Base-by-base conservation (phyloP, 441 rosid species). In the Arabidopsis lyrata region DNA sequence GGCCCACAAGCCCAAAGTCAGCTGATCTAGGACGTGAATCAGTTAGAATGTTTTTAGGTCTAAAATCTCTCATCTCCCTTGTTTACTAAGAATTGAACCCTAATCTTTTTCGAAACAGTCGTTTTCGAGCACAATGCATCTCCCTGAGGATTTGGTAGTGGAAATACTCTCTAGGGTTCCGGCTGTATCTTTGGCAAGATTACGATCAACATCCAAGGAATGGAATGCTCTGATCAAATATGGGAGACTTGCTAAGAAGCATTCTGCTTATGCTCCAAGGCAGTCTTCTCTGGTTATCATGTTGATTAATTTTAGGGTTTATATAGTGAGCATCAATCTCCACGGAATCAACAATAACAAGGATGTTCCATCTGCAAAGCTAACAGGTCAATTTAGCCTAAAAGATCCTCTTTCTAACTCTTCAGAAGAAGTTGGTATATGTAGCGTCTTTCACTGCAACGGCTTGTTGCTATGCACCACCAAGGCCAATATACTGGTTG, bases 401-500 rank as follows among this genome's bases (percentile, higher is more conserved):
- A 56, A 56, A 44, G 45, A 44, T 44, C 63, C 55, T 56, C 32
- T 42, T 44, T 68, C 63, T 1, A 42, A 2, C 12, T 18, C 11
- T 59, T 35, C 8, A 5, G 29, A 59, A 55, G 15, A 56, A 20
- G 56, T 56, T 1, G 31, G 20, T 32, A 56, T 68, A 13, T 3
- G 24, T 1, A 10, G 18, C 4, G 55, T 32, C 41, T 68, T 44
- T 56, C 62, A 67, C 52, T 67, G 62, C 18, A 3, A 67, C 9
- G 62, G 72, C 18, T 67, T 54, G 14, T 54, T 67, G 50, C 49
- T 67, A 67, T 67, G 72, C 41, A 66, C 13, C 16, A 53, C 62
- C 12, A 8, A n/a, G 0, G 59, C 38, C 38, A 38, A 53, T 10
- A 52, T 39, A 53, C 61, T 54, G 0, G 52, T 67, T 10, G 41